Conservation (phyloP, 2,329 filamentous ascomycete species). For the Pleoardoris graminearum region DNA sequence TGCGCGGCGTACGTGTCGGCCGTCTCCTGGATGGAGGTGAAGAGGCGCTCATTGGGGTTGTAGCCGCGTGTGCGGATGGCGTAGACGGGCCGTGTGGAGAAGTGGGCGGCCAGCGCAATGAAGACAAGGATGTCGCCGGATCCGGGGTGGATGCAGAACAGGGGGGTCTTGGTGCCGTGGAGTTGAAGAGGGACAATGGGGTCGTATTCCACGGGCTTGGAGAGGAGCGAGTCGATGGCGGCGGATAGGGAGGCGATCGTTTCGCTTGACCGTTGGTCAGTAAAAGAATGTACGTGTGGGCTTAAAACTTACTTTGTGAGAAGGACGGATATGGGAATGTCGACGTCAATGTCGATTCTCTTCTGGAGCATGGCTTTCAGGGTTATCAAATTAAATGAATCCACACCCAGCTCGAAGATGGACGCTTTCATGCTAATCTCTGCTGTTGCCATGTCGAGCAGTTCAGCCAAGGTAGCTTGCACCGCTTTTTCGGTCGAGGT, state of each 20-base stretch:
- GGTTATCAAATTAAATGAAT: not conserved
- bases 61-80: conserved; percentile 53
- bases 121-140: conserved; percentile 48
- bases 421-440: not conserved
- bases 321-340: not conserved
- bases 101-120: conserved; percentile 42
- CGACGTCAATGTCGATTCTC: not conserved
- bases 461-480: not conserved
- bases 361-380: not conserved
- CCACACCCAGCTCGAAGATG: not conserved
- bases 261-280: not conserved
- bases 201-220: conserved; percentile 12
- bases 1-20: conserved; percentile 47
- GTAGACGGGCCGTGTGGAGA: conserved; percentile 52
- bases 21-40: conserved; percentile 46
- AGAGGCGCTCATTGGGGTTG: conserved; percentile 44
- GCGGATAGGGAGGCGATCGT: not conserved
- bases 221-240: not conserved
- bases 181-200: conserved; percentile 19
- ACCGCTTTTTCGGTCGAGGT: not conserved
- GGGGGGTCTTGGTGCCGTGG: conserved; percentile 22
- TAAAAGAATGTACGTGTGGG: not conserved
- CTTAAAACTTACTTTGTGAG: not conserved
- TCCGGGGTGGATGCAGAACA: conserved; percentile 43
- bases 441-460: not conserved